Base-by-base conservation (phyloP, 164 flowering plant species). In the Magnolia sinica region DNA sequence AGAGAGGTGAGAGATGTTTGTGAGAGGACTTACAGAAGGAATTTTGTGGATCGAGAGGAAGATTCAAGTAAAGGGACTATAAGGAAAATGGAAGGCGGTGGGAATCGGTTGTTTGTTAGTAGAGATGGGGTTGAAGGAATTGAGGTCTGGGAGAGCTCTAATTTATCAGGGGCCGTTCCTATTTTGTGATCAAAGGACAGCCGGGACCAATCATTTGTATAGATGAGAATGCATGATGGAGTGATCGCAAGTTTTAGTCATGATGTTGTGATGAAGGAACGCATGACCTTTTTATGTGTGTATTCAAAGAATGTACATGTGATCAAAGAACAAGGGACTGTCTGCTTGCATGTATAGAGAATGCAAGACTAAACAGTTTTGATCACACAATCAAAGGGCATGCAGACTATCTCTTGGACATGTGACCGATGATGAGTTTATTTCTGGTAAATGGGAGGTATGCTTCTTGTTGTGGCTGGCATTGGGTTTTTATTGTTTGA, bases 111-210 rank as follows among this genome's bases (percentile, higher is more conserved):
- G 69, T 96, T 92, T 84, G 90, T 96, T 55, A 86, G 90, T 58
- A 86, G 98, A 70, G 90, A 92, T 80, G 84, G 83, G 69, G 91
- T 86, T 27, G 98, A 94, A 75, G 99, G 97, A 1, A 81, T 94
- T 81, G 97, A 96, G 75, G 99, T 96, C 5, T 96, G 98, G 99
- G 96, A 94, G 81, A 94, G 87, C 77, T 92, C 92, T 50, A 8
- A 82, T 71, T 75, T 74, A 63, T 89, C 96, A 0, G 86, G 84
- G 31, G 82, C 75, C 1, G 76, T 79, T 76, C 73, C 84, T 18
- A 74, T 86, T 74, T 77, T 77, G 31, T 85, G 79, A 84, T 63
- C 19, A 18, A 9, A 63, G 22, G 65, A 63, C 18, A 18, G 2
- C n/a, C n/a, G 19, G 22, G 65, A 63, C 45, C 45, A 55, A 55